These are phyloP conservation scores for Globisporangium mamillatum DNA, from an alignment of 352 stramenopile species.

Conservation along the genomic window DNA sequence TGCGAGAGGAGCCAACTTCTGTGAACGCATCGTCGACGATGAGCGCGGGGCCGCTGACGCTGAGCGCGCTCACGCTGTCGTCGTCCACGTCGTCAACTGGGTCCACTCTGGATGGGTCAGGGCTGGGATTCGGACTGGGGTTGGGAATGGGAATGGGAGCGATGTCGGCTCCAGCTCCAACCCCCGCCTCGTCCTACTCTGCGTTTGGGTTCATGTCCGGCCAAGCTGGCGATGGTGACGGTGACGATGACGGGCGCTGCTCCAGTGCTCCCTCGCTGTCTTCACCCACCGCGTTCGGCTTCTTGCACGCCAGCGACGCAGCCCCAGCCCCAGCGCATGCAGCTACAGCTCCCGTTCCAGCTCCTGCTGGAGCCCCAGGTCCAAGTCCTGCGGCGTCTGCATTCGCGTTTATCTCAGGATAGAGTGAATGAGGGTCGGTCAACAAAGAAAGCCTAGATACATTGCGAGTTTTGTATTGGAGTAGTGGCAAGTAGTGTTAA, in stretches of 20 bases:
- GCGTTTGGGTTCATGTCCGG: slow-evolving; percentile 26
- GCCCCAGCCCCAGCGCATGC: slow-evolving; percentile 21
- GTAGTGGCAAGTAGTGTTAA: neutral
- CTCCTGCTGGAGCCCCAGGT: neutral
- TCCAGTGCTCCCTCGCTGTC: slow-evolving; percentile 19
- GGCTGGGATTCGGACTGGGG: neutral
- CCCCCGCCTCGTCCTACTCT: slow-evolving; percentile 25
- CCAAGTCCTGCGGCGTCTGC: slow-evolving; percentile 36
- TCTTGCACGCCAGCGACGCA: slow-evolving; percentile 39
- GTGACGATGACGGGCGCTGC: neutral
- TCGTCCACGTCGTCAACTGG: slow-evolving; percentile 23
- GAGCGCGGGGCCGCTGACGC: slow-evolving; percentile 40
- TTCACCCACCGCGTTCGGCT: slow-evolving; percentile 63
- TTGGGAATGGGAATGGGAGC: neutral
- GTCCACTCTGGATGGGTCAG: slow-evolving; percentile 8
- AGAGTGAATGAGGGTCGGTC: neutral
- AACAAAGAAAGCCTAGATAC: neutral
- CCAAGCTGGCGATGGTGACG: slow-evolving; percentile 6
- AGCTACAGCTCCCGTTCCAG: neutral
- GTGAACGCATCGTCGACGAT: slow-evolving; percentile 37
- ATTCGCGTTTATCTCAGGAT: slow-evolving; percentile 65
- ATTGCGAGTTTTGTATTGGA: neutral
- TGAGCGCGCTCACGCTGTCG: slow-evolving; percentile 39
- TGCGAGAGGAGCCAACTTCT: slow-evolving; percentile 28
- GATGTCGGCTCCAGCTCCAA: neutral